phyloP scores from a whole-genome alignment of 2,329 filamentous ascomycete genomes.

The Ascosphaera aggregata region DNA sequence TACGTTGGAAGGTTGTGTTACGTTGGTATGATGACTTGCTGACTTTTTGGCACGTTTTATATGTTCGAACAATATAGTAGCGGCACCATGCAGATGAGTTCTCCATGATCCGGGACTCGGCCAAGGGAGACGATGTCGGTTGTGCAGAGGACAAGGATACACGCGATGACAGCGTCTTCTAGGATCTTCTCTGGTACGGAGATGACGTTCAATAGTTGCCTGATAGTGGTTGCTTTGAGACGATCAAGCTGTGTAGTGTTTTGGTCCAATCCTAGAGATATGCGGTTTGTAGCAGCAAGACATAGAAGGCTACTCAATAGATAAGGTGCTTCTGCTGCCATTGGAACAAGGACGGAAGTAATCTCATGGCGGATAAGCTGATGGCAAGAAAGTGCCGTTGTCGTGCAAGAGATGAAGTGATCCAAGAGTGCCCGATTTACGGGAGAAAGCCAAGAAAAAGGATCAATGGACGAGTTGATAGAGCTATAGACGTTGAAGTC shows the following conservation, averaged over 20 bases:
- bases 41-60: too few relatives aligned
- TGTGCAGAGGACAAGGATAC: slow-evolving; percentile 5
- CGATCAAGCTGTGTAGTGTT: slow-evolving; percentile 3
- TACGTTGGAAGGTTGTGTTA: slow-evolving; percentile 2
- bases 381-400: slow-evolving; percentile 10
- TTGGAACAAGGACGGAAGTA: slow-evolving; percentile 7
- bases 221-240: slow-evolving; percentile 4
- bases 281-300: slow-evolving; percentile 8
- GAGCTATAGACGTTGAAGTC: too few relatives aligned
- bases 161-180: slow-evolving; percentile 5
- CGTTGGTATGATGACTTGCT: too few relatives aligned
- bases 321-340: slow-evolving; percentile 7
- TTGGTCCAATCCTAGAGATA: slow-evolving; percentile 18
- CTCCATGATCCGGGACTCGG: slow-evolving; percentile 6
- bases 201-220: slow-evolving; percentile 4
- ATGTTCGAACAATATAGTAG: slow-evolving; percentile 5
- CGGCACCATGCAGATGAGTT: slow-evolving; percentile 6
- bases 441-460: slow-evolving; percentile 2
- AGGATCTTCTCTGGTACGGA: slow-evolving; percentile 2
- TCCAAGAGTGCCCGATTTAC: slow-evolving; percentile 6
- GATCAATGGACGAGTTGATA: slow-evolving; percentile 1
- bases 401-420: slow-evolving; percentile 16
- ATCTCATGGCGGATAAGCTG: slow-evolving; percentile 6
- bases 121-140: slow-evolving; percentile 6
- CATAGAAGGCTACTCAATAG: slow-evolving; percentile 6